These are phyloP conservation scores for Batkoa obscura DNA, from an alignment of 371 early-diverging fungal genomes.

Conservation along the genomic window DNA sequence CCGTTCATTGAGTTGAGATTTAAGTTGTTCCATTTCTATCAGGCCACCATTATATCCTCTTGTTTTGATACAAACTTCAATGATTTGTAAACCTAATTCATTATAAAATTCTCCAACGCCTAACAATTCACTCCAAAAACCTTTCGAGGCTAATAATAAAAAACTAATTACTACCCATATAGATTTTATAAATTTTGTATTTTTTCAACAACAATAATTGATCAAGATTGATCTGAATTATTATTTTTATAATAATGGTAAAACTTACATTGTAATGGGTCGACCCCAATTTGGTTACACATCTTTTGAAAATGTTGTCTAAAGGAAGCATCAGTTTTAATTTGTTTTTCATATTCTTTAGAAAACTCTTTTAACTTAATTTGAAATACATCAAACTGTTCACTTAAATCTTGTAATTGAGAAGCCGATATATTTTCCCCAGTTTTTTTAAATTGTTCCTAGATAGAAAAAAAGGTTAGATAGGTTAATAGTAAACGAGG, in stretches of 20 bases:
- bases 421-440: background rate
- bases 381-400: slow-evolving; percentile 59
- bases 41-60: slow-evolving; percentile 73
- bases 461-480: no score
- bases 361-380: slow-evolving; percentile 71
- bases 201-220: no score
- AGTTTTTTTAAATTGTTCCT: slow-evolving; percentile 1
- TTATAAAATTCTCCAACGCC: slow-evolving; percentile 97
- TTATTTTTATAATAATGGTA: background rate
- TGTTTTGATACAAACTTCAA: slow-evolving; percentile 69
- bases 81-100: slow-evolving; percentile 80
- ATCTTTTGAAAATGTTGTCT: slow-evolving; percentile 80
- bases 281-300: slow-evolving; percentile 86
- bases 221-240: no score
- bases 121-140: slow-evolving; percentile 80
- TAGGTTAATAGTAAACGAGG: no score
- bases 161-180: no score
- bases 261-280: slow-evolving; percentile 73
- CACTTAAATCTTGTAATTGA: slow-evolving; percentile 18
- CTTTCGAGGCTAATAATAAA: slow-evolving; percentile 56
- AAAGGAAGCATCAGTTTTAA: slow-evolving; percentile 70
- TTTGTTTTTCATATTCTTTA: slow-evolving; percentile 63
- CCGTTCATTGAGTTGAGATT: slow-evolving; percentile 34
- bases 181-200: no score
- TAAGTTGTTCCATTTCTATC: slow-evolving; percentile 61